phyloP scores from a whole-genome alignment of 768 basidiomycete genomes.

The Gyrodon lividus region DNA sequence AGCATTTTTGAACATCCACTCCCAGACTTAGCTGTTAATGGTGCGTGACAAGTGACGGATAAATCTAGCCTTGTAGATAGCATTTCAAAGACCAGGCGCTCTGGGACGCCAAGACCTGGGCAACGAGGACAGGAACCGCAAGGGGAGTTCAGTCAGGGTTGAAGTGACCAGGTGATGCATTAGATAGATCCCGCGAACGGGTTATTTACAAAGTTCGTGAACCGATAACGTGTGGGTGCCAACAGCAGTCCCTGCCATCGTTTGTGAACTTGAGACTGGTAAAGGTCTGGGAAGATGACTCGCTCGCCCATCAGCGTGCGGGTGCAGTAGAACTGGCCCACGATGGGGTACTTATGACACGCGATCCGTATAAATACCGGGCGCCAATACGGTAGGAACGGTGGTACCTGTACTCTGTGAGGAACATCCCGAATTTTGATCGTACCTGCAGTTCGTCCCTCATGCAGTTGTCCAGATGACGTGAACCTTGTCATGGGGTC shows the following conservation, averaged over 20 bases:
- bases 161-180: conserved; percentile 8
- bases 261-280: not conserved
- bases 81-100: not conserved
- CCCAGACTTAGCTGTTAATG: no score
- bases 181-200: conserved; percentile 11
- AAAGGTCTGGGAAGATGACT: no score
- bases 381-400: not conserved
- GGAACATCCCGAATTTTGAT: conserved; percentile 7
- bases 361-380: conserved; percentile 2
- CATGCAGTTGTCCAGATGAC: not conserved
- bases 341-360: not conserved
- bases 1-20: no score
- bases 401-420: conserved; percentile 10
- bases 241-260: no score
- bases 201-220: conserved; percentile 13
- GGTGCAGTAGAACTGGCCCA: no score
- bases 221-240: no score
- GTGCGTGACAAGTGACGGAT: conserved; percentile 8
- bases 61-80: conserved; percentile 3
- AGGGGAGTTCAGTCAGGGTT: conserved; percentile 8
- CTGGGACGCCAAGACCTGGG: conserved; percentile 11
- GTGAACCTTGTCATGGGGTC: not conserved
- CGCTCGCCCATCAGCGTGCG: no score
- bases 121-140: conserved; percentile 14
- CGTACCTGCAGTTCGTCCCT: conserved; percentile 15